phyloP scores from a whole-genome alignment of 805 yeast genomes.

The Lachancea quebecensis region DNA sequence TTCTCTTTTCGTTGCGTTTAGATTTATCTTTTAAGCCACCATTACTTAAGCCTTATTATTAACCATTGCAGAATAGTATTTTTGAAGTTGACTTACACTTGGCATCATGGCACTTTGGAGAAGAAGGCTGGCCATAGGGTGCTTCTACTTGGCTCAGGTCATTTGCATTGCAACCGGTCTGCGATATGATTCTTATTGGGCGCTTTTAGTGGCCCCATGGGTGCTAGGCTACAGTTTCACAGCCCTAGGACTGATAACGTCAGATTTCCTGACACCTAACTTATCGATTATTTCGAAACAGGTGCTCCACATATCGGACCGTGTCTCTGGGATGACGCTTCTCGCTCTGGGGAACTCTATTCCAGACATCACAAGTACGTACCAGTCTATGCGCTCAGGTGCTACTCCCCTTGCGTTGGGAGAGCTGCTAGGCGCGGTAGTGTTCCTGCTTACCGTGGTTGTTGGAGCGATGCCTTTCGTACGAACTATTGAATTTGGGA shows the following conservation, averaged over 20 bases:
- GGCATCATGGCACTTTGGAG: constrained; percentile 1
- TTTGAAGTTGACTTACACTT: no score
- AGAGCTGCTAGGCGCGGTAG: constrained; percentile 85
- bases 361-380: constrained; percentile 83
- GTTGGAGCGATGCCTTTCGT: constrained; percentile 71
- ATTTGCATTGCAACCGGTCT: background rate
- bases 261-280: constrained; percentile 77
- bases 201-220: constrained; percentile 13
- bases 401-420: constrained; percentile 78
- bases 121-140: constrained; percentile 35
- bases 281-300: constrained; percentile 54
- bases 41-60: no score
- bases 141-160: constrained; percentile 3
- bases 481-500: constrained; percentile 51
- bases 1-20: background rate
- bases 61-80: no score
- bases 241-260: constrained; percentile 70
- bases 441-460: constrained; percentile 72
- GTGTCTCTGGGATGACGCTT: constrained; percentile 77
- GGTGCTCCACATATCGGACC: constrained; percentile 58
- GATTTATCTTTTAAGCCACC: background rate
- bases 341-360: constrained; percentile 90
- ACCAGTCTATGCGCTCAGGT: constrained; percentile 68
- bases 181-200: background rate
- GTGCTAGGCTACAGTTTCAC: constrained; percentile 42